Evolutionary conservation across 2,329 filamentous ascomycete genomes (phyloP), one percentile per base, ranked within the genome.

Genomic region (Penicillium brasilianum): DNA sequence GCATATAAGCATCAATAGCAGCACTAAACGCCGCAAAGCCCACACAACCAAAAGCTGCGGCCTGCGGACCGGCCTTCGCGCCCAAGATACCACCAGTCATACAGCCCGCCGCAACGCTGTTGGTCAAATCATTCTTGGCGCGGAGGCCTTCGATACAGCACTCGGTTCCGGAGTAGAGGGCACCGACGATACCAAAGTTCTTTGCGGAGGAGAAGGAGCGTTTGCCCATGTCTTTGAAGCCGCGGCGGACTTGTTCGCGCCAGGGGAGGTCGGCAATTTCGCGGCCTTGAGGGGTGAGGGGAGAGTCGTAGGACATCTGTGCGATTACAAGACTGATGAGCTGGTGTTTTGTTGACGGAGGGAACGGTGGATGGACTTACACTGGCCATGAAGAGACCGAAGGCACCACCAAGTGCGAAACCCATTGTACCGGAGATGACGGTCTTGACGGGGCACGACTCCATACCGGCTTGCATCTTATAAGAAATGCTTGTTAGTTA

Each of bases 281-380:
- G 58, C 79, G 78, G n/a, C 82, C 78, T 72, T 84, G 79, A 69
- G 82, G 77, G 39, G 83, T 90, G 79, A 93, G 89, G 61, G 94
- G 91, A 0, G 93, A 97, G 76, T 99, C 95, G 85, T 99, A 99
- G 79, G 92, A 90, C 95, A 99, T 99, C 92, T 96, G 65, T 54
- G 55, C 32, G 57, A 41, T 20, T 39, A 57, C 9, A 34, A 9
- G 14, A 54, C 3, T 30, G 52, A 57, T 57, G 32, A 58, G 20
- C 14, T 9, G 13, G 2, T 46, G 22, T 6, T 34, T 28, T 18
- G 32, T n/a, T n/a, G n/a, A n/a, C n/a, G 25, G 37, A n/a, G 39
- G 56, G 13, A 37, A 30, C 9, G 25, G 25, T 28, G 25, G 25
- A 34, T 41, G 14, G 25, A 83, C 90, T 66, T 88, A 96, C 92